Base-by-base conservation (phyloP, 495 filamentous ascomycete genomes). In the Podospora appendiculata region DNA sequence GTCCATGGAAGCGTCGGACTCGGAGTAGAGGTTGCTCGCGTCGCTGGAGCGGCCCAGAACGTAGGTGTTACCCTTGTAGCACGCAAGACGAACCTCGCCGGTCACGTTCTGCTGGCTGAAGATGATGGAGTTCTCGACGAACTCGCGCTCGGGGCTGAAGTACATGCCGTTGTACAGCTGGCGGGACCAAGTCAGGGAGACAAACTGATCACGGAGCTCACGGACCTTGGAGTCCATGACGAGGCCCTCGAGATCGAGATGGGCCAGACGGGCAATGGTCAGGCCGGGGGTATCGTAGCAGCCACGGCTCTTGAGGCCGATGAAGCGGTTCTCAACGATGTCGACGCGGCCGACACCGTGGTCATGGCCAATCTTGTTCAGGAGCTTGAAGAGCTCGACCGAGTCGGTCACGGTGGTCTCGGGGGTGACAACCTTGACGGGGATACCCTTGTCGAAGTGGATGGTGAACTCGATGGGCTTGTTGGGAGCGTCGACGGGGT, bases 291-390 rank as follows among this genome's bases (percentile, higher is more conserved):
- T 84, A 66, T 95, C 91, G 76, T 96, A 95, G 80, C 90, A 95
- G 59, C 90, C 90, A 61, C 90, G 82, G 65, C 79, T 84, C 80
- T 95, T 94, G 64, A 93, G 73, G 45, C 71, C 63, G 54, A 67
- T 67, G 58, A 69, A 65, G 8, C 63, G 57, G 52, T 58, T 59
- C 79, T 96, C 90, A 47, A 92, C 91, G 60, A 96, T 96, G 64
- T 96, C 90, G 58, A 95, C 86, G 62, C 91, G 75, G 58, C 91
- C 92, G 54, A 95, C 77, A 63, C 91, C 92, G 68, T 91, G 67
- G 46, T 72, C 78, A 56, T 81, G 78, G 50, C 80, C 91, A 62
- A 95, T 90, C 48, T 79, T 70, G 75, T 96, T 96, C 55, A 83
- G 75, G 35, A 81, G 75, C 58, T 85, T 74, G 78, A 96, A 96